Base-by-base conservation (phyloP, 306 rosid species). In the Quercus gilva region DNA sequence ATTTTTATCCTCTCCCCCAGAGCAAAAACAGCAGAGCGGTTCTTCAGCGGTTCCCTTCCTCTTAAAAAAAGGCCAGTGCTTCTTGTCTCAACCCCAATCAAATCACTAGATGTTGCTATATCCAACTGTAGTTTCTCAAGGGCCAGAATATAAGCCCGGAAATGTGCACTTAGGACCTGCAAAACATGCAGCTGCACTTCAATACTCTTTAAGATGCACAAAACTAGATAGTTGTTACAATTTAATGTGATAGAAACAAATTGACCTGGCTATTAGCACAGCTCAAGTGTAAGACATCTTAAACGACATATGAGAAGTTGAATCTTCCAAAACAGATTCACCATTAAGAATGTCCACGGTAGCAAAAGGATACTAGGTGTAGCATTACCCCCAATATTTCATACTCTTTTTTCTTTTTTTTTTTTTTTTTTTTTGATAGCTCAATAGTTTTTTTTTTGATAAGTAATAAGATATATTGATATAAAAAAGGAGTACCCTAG, bases 161-260 rank as follows among this genome's bases (percentile, higher is more conserved):
- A 95, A 88, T 93, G 99, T 55, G 99, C 98, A 88, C 99, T 88
- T 57, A 95, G 91, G 84, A 95, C 99, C 99, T 94, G 92, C 81
- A 89, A 83, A 55, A 77, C 51, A 84, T 76, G 76, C 35, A 77
- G 35, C 65, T 45, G 29, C 23, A 81, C 61, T 70, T 81, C 69
- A 69, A 61, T 81, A 75, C 73, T 61, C 79, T 72, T 28, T 15
- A 63, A 69, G 52, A 78, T 52, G 37, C 35, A 77, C 49, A 49
- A 57, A 57, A 68, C 49, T 76, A 63, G 69, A 74, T 67, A 35
- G 28, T 25, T 59, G 23, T 73, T 35, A 80, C 41, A 33, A 84
- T 19, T 28, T 17, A 35, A 73, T 55, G 12, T 41, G 45, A 20
- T 37, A n/a, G 3, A 33, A 52, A 75, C 49, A 61, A 58, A 58